Evolutionary conservation across 768 basidiomycete genomes (phyloP).

Genomic region (Boletus reticulatus): DNA sequence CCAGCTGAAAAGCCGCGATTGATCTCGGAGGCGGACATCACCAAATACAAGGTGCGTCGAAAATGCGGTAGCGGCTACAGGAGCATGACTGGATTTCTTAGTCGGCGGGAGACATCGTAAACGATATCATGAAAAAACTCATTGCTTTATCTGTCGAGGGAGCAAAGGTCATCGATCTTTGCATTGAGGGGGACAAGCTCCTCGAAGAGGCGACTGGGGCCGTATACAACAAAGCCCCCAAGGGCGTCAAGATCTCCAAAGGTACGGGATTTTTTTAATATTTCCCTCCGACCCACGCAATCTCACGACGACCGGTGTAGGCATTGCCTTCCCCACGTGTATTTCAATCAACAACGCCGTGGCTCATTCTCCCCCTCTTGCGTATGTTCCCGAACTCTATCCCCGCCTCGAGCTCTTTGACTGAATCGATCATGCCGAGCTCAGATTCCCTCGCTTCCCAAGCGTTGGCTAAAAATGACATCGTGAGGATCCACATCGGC

Average conservation of each 20-base stretch:
- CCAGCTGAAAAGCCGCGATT: slow-evolving; percentile 52
- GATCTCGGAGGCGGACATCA: slow-evolving; percentile 70
- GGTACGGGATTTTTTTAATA: slow-evolving; percentile 47
- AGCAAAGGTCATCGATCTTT: slow-evolving; percentile 86
- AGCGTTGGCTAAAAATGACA: slow-evolving; percentile 77
- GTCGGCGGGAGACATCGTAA: slow-evolving; percentile 90
- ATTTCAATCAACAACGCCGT: slow-evolving; percentile 95
- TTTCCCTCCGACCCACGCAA: not conserved
- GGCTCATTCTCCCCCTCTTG: slow-evolving; percentile 94
- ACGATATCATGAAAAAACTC: slow-evolving; percentile 82
- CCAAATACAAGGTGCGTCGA: slow-evolving; percentile 76
- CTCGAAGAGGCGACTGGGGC: slow-evolving; percentile 80
- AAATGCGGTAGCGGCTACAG: slow-evolving; percentile 16
- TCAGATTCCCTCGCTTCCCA: slow-evolving; percentile 72
- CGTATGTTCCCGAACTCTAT: slow-evolving; percentile 47
- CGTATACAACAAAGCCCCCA: slow-evolving; percentile 88
- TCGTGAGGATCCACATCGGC: slow-evolving; percentile 95
- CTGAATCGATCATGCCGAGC: slow-evolving; percentile 41
- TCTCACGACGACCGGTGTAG: slow-evolving; percentile 38
- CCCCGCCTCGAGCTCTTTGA: not conserved
- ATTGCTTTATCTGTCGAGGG: slow-evolving; percentile 75
- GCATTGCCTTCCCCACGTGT: slow-evolving; percentile 91
- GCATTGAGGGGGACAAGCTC: slow-evolving; percentile 90
- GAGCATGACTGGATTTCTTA: slow-evolving; percentile 30
- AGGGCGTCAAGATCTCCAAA: slow-evolving; percentile 85